Percentiles rank a stretch among this genome's conserved stretches.
Evolutionary conservation across 2,329 filamentous ascomycete genomes (phyloP).

Genomic region (Aspergillus sclerotialis): DNA sequence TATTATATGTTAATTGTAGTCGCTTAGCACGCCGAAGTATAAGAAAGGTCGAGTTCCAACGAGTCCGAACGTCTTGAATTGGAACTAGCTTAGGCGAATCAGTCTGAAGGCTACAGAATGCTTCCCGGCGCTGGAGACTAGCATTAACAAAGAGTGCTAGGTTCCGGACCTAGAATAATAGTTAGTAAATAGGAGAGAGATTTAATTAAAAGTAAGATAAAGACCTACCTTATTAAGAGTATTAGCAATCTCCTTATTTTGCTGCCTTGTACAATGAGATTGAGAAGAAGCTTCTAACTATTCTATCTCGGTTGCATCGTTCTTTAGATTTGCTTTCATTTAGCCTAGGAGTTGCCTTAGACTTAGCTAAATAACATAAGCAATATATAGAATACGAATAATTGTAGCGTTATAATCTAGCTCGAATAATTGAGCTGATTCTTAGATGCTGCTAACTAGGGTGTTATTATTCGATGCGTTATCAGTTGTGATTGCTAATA

Average conservation of each 20-base stretch:
- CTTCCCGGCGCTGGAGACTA: background rate
- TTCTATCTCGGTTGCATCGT: background rate
- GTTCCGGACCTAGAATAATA: background rate
- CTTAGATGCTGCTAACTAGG: background rate
- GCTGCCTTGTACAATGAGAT: background rate
- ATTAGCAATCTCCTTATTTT: background rate
- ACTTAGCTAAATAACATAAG: too few relatives aligned
- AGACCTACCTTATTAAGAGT: background rate
- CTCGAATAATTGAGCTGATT: background rate
- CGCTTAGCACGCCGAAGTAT: background rate
- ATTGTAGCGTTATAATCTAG: background rate
- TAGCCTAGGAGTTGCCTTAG: background rate
- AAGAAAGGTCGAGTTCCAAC: too few relatives aligned
- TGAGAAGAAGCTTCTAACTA: background rate
- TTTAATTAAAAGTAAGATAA: background rate
- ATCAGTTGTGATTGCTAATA: background rate
- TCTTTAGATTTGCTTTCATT: background rate
- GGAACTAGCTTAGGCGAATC: background rate
- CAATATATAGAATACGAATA: background rate
- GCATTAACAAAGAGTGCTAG: background rate
- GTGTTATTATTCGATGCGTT: too few relatives aligned
- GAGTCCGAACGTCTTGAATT: background rate
- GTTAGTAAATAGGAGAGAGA: background rate
- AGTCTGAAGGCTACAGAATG: background rate
- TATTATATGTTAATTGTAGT: background rate